Evolutionary conservation across 2,329 filamentous ascomycete species (phyloP).

Genomic region (Dactylellina leptospora): DNA sequence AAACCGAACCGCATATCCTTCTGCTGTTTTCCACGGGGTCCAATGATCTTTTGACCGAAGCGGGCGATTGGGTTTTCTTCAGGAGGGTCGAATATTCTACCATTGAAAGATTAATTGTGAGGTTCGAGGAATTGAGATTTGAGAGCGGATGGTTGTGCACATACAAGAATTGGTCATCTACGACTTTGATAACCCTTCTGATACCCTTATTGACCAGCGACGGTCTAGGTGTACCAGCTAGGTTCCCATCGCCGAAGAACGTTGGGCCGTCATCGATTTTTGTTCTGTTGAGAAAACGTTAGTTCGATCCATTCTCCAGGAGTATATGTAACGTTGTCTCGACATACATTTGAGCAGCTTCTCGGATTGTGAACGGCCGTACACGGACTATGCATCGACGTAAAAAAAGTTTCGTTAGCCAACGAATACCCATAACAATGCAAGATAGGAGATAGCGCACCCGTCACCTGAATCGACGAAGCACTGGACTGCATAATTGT

Average conservation of each 20-base stretch:
- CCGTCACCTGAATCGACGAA: conserved; percentile 52
- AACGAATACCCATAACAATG: too few relatives aligned
- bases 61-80: conserved; percentile 92
- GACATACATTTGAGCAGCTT: conserved; percentile 85
- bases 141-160: conserved; percentile 59
- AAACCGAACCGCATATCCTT: conserved; percentile 99
- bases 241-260: conserved; percentile 95
- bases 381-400: conserved; percentile 68
- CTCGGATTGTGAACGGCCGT: conserved; percentile 81
- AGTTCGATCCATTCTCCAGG: not conserved
- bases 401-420: too few relatives aligned
- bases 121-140: conserved; percentile 2
- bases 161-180: conserved; percentile 95
- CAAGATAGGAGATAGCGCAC: conserved; percentile 22
- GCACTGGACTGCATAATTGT: conserved; percentile 42
- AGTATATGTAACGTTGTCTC: not conserved
- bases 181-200: conserved; percentile 89
- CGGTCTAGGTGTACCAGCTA: conserved; percentile 84
- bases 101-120: conserved; percentile 2
- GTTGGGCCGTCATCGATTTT: conserved; percentile 82
- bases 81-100: conserved; percentile 92
- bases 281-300: conserved; percentile 62
- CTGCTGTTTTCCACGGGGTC: conserved; percentile 81
- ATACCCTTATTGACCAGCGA: conserved; percentile 88
- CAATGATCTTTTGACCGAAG: conserved; percentile 82